phyloP scores from a whole-genome alignment of 2,329 filamentous ascomycete species.

The Paecilomyces variotii region DNA sequence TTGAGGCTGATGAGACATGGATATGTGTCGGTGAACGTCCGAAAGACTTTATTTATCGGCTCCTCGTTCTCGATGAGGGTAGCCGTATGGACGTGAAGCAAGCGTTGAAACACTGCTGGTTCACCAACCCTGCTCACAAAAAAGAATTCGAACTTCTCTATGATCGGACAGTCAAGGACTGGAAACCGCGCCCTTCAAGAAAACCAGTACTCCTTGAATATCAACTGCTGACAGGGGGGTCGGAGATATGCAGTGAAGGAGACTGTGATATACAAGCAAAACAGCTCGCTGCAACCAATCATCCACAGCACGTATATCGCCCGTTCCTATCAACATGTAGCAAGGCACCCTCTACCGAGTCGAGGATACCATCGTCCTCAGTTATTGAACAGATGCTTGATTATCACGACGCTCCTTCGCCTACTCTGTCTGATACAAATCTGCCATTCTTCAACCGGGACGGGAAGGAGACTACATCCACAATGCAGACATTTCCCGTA shows the following conservation, averaged over 20 bases:
- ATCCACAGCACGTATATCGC: not conserved
- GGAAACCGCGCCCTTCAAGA: constrained; percentile 35
- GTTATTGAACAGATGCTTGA: not conserved
- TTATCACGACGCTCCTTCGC: constrained; percentile 5
- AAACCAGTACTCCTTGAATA: not conserved
- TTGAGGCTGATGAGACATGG: constrained; percentile 41
- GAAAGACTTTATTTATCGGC: constrained; percentile 46
- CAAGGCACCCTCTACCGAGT: not conserved
- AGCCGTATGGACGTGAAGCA: constrained; percentile 45
- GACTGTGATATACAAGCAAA: not conserved
- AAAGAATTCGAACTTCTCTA: constrained; percentile 45
- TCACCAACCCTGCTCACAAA: constrained; percentile 43
- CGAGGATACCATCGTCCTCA: not conserved
- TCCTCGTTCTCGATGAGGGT: constrained; percentile 44
- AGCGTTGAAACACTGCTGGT: constrained; percentile 50
- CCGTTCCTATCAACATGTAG: not conserved
- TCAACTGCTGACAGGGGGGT: not conserved
- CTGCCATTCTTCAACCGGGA: constrained; percentile 12
- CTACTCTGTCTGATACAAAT: constrained; percentile 17
- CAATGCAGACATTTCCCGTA: not conserved
- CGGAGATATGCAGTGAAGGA: not conserved
- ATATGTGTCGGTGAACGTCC: constrained; percentile 33
- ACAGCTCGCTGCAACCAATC: not conserved
- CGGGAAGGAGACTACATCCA: not conserved
- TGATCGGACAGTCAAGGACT: constrained; percentile 39